Evolutionary conservation across 306 rosid genomes (phyloP).

Genomic region (Dalbergia cultrata): DNA sequence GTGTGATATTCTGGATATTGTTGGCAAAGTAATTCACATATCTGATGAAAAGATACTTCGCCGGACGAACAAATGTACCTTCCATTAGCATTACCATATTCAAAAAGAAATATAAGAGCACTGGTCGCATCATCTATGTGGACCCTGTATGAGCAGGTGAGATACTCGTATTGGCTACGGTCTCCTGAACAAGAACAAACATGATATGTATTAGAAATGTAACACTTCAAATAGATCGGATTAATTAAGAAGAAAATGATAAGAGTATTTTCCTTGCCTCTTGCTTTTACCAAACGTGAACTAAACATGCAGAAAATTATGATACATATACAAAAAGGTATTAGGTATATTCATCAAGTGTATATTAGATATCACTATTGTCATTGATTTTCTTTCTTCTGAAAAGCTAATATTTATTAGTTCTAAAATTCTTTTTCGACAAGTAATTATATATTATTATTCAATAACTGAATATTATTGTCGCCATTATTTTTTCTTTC

Average conservation of each 20-base stretch:
- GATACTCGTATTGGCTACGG: conserved; percentile 35
- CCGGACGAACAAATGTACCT: conserved; percentile 66
- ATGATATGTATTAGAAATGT: not conserved
- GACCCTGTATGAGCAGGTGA: conserved; percentile 54
- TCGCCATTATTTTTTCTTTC: too few relatives aligned
- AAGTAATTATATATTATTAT: too few relatives aligned
- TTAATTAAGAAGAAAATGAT: not conserved
- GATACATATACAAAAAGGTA: too few relatives aligned
- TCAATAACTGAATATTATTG: too few relatives aligned
- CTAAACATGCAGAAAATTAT: too few relatives aligned
- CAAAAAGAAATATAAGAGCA: conserved; percentile 60
- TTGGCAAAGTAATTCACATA: conserved; percentile 48
- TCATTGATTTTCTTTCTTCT: too few relatives aligned
- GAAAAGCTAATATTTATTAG: too few relatives aligned
- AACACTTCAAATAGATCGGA: not conserved
- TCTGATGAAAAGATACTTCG: conserved; percentile 42
- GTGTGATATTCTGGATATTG: conserved; percentile 52
- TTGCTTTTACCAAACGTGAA: too few relatives aligned
- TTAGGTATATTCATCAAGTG: too few relatives aligned
- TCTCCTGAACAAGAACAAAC: conserved; percentile 50
- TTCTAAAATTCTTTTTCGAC: too few relatives aligned
- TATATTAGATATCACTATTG: too few relatives aligned
- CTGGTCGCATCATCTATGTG: conserved; percentile 64
- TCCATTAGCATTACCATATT: conserved; percentile 54
- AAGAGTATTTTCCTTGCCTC: not conserved